phyloP scores from a whole-genome alignment of 176 grass and related monocot species.

The Miscanthus lutarioriparius region DNA sequence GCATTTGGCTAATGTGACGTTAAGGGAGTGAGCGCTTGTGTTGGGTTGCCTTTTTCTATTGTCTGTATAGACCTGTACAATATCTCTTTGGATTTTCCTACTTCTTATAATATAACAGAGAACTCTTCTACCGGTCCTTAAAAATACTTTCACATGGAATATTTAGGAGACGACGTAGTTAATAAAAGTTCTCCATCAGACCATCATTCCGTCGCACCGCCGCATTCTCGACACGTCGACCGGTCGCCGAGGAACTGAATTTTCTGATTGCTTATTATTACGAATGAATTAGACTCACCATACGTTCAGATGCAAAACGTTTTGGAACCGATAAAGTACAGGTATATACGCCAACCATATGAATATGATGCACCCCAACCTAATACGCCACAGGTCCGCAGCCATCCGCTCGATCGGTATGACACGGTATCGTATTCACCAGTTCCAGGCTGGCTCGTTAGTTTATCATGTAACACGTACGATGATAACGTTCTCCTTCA shows the following conservation, averaged over 20 bases:
- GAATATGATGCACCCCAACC: background rate
- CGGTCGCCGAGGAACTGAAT: too few relatives aligned
- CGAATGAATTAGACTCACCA: background rate
- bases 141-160: too few relatives aligned
- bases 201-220: background rate
- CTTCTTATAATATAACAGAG: too few relatives aligned
- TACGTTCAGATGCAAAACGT: background rate
- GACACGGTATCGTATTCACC: conserved; percentile 13
- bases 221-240: too few relatives aligned
- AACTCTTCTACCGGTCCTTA: too few relatives aligned
- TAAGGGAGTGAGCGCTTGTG: too few relatives aligned
- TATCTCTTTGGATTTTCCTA: too few relatives aligned
- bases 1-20: too few relatives aligned
- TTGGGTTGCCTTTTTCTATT: too few relatives aligned
- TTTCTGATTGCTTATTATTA: background rate
- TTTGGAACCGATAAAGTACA: background rate
- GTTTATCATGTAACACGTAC: background rate
- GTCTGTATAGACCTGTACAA: too few relatives aligned
- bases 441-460: background rate
- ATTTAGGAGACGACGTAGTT: background rate
- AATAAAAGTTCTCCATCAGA: background rate
- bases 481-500: background rate
- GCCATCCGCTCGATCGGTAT: background rate
- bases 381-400: conserved; percentile 6
- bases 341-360: background rate